Evolutionary conservation across 352 stramenopile species (phyloP).

Genomic region (Pseudoperonospora humuli): DNA sequence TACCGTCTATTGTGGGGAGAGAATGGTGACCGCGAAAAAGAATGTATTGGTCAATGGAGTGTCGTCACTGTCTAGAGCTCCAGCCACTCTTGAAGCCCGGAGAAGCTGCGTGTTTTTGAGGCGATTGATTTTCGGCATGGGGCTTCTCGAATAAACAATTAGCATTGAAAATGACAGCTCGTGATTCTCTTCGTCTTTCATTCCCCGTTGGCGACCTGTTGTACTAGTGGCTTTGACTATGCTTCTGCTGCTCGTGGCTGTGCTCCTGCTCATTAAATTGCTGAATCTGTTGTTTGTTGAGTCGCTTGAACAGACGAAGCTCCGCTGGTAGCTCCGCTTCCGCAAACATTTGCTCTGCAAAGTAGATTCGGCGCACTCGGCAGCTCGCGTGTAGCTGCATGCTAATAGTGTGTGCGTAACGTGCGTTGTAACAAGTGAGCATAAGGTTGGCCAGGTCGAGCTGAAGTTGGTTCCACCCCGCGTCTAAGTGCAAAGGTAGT

Average conservation of each 20-base stretch:
- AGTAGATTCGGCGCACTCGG: conserved; percentile 50
- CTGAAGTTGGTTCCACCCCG: conserved; percentile 56
- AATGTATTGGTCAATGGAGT: no score
- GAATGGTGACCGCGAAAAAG: no score
- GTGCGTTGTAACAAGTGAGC: conserved; percentile 32
- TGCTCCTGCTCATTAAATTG: conserved; percentile 7
- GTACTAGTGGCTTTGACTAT: not conserved
- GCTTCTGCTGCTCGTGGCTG: not conserved
- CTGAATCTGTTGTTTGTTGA: conserved; percentile 27
- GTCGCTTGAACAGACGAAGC: conserved; percentile 44
- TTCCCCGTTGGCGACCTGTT: not conserved
- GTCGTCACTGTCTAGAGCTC: no score
- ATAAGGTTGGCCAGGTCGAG: conserved; percentile 38
- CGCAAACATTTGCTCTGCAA: conserved; percentile 35
- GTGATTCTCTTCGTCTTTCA: no score
- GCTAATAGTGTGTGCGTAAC: conserved; percentile 33
- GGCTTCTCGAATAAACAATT: no score
- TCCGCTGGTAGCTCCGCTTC: conserved; percentile 37
- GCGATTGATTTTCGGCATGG: no score
- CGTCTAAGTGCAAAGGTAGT: conserved; percentile 36
- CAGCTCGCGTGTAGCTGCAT: conserved; percentile 50
- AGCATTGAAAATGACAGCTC: no score
- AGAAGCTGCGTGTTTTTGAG: no score
- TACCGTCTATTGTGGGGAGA: no score
- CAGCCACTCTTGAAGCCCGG: no score